A percentile compares a stretch with the other conserved stretches of the same genome.
These are phyloP conservation scores for Asclepias syriaca DNA, from an alignment of 257 asterid genomes.

Conservation along the genomic window DNA sequence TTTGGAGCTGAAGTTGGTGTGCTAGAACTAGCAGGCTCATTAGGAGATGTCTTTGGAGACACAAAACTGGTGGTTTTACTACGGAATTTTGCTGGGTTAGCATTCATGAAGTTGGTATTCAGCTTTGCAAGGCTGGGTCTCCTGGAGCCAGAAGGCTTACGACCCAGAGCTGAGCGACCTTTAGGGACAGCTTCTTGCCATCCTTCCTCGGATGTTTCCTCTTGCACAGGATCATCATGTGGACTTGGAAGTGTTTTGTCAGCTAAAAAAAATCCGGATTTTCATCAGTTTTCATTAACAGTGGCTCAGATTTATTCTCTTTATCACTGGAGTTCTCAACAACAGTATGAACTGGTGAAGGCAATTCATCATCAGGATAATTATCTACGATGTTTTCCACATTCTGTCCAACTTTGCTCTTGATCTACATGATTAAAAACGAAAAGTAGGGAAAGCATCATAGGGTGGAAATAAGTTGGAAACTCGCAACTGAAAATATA, in stretches of 20 bases:
- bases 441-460: not conserved
- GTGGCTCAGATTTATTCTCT: constrained; percentile 46
- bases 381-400: constrained; percentile 46
- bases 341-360: constrained; percentile 37
- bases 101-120: constrained; percentile 59
- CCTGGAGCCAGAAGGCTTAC: constrained; percentile 59
- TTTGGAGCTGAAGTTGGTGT: constrained; percentile 37
- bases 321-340: constrained; percentile 55
- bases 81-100: constrained; percentile 43
- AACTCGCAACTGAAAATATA: not conserved
- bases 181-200: constrained; percentile 92
- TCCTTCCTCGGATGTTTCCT: constrained; percentile 63
- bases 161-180: constrained; percentile 54
- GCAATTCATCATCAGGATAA: constrained; percentile 39
- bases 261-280: constrained; percentile 20
- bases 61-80: constrained; percentile 44
- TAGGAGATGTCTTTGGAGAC: constrained; percentile 47
- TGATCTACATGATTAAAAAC: constrained; percentile 40
- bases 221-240: constrained; percentile 38
- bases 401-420: constrained; percentile 61
- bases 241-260: constrained; percentile 34
- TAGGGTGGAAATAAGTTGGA: not conserved
- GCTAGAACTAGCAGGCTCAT: constrained; percentile 43
- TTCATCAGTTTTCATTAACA: constrained; percentile 30
- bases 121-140: constrained; percentile 70